Percentiles rank a stretch among this genome's conserved stretches.
These are phyloP conservation scores for Mycena polygramma DNA, from an alignment of 768 basidiomycete species.

Conservation along the genomic window DNA sequence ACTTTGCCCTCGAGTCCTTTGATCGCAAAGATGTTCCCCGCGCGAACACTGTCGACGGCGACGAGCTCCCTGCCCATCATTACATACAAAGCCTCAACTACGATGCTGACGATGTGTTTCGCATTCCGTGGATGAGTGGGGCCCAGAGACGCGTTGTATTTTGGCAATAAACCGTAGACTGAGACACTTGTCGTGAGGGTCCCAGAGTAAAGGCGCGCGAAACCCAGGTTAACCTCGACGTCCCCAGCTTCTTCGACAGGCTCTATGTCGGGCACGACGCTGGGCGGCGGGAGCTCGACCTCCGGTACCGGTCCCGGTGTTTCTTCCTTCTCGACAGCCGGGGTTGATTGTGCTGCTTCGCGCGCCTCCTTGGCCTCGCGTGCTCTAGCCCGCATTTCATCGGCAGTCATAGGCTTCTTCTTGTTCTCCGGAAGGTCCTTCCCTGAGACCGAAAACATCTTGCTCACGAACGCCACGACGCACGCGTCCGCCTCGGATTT, in stretches of 20 bases:
- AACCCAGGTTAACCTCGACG: conserved; percentile 86
- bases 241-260: conserved; percentile 43
- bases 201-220: conserved; percentile 95
- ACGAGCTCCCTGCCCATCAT: conserved; percentile 99
- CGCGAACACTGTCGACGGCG: conserved; percentile 82
- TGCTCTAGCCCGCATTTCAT: conserved; percentile 82
- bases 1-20: conserved; percentile 91
- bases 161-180: conserved; percentile 86
- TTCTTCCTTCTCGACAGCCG: conserved; percentile 8
- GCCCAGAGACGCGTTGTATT: conserved; percentile 76
- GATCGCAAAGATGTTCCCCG: conserved; percentile 96
- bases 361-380: conserved; percentile 62
- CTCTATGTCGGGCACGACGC: conserved; percentile 30
- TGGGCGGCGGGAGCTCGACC: conserved; percentile 22
- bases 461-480: conserved; percentile 92
- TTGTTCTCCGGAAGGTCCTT: conserved; percentile 91
- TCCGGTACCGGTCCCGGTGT: conserved; percentile 29
- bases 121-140: conserved; percentile 78
- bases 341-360: conserved; percentile 37
- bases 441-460: conserved; percentile 94
- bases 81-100: conserved; percentile 85
- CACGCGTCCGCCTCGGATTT: conserved; percentile 67
- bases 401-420: conserved; percentile 79
- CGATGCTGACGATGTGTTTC: conserved; percentile 69
- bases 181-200: conserved; percentile 73